Conservation (phyloP, 805 yeast species). For the Yarrowia sp. region DNA sequence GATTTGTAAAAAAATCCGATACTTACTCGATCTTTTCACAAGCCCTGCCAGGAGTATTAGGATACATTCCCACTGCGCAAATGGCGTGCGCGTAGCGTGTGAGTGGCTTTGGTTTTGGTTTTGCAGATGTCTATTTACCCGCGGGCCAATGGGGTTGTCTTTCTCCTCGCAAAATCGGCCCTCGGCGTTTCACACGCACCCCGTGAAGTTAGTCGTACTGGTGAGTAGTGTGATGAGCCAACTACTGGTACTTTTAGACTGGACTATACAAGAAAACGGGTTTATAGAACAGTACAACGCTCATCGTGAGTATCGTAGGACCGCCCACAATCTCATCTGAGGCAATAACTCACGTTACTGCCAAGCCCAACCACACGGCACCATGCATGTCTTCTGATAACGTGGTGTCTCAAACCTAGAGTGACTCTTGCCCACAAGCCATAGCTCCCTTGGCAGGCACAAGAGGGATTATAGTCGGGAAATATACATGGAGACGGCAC, state of each 20-base stretch:
- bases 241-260: too few species aligned
- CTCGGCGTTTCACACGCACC: constrained; percentile 7
- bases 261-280: too few species aligned
- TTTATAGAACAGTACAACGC: neutral
- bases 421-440: neutral
- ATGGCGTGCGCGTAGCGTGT: constrained; percentile 1
- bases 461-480: neutral
- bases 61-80: neutral
- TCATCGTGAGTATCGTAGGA: too few species aligned
- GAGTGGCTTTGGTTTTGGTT: neutral
- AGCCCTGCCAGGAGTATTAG: too few species aligned
- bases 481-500: neutral
- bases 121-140: neutral
- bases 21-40: too few species aligned
- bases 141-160: neutral
- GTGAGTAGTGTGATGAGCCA: too few species aligned
- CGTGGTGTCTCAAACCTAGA: neutral
- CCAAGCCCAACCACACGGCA: constrained; percentile 17
- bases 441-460: neutral
- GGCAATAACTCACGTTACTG: neutral
- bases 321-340: neutral
- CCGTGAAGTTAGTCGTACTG: neutral
- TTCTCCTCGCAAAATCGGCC: neutral
- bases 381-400: constrained; percentile 23
- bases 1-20: too few species aligned